A percentile compares a stretch with the other conserved stretches of the same genome.
phyloP scores from a whole-genome alignment of 1,139 yeast species.

The Nakaseomyces delphensis region DNA sequence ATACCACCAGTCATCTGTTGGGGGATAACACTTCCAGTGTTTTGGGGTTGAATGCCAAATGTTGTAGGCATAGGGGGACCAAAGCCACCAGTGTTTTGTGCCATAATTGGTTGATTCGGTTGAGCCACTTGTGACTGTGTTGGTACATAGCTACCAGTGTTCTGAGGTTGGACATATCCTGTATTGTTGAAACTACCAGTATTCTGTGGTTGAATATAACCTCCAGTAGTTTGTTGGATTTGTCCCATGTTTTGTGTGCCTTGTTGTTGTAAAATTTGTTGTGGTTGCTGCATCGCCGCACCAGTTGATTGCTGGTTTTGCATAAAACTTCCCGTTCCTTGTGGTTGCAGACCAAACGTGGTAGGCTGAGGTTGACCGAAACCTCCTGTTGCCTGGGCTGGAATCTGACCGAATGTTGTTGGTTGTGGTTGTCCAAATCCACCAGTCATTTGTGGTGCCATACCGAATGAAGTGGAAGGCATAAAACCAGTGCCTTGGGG shows the following conservation, averaged over 20 bases:
- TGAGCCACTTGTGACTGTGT: constrained; percentile 1
- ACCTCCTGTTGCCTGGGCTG: constrained; percentile 27
- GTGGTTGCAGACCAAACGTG: constrained; percentile 7
- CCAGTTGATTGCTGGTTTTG: constrained; percentile 2
- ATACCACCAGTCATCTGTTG: constrained; percentile 38
- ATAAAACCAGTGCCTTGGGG: constrained; percentile 33
- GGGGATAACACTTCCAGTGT: constrained; percentile 32
- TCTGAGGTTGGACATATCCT: constrained; percentile 25
- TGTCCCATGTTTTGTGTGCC: constrained; percentile 17
- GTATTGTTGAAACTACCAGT: constrained; percentile 8
- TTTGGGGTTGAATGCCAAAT: constrained; percentile 27
- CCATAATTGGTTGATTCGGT: constrained; percentile 8
- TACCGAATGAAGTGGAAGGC: constrained; percentile 26
- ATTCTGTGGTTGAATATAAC: constrained; percentile 9
- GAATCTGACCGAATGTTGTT: constrained; percentile 25
- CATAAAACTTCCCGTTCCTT: constrained; percentile 4
- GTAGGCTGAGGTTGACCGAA: constrained; percentile 9
- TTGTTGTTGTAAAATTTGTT: background rate
- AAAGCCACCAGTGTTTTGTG: constrained; percentile 29
- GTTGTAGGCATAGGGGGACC: constrained; percentile 6
- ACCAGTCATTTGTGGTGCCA: constrained; percentile 31
- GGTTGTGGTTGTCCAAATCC: constrained; percentile 16
- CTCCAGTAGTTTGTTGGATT: constrained; percentile 18
- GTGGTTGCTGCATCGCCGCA: constrained; percentile 6
- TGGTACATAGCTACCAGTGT: constrained; percentile 25